Base-by-base conservation (phyloP, 768 basidiomycete species). In the Auriscalpium orientale region DNA sequence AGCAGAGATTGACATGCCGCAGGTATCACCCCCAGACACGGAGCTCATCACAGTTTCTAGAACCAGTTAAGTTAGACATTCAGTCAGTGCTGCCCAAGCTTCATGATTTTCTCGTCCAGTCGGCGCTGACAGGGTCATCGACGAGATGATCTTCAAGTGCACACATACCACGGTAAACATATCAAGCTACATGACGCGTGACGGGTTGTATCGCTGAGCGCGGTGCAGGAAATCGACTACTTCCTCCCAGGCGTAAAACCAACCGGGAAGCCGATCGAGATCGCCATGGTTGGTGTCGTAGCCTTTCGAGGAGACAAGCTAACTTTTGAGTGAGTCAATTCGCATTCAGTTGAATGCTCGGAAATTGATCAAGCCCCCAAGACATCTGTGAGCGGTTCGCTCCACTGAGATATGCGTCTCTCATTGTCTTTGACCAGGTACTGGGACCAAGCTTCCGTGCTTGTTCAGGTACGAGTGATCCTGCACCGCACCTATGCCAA, bases 291-390 rank as follows among this genome's bases (percentile, higher is more conserved):
- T 12, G 75, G 74, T 18, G 65, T 79, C 18, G 68, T 78, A 22
- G 75, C 74, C 11, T 73, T 79, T 48, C 67, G 76, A 47, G 77
- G 78, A n/a, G 76, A 79, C 59, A 77, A 76, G 53, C 61, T 79
- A 36, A 74, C 73, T 44, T 76, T 78, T 60, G 78, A 79, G 72
- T 77, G 64, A 57, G 75, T 67, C 6, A 8, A 5, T 7, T 33
- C 50, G 13, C 12, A 48, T 47, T 13, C 33, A 3, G 34, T 15
- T 20, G 16, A 10, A 4, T 28, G 28, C 28, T 28, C 28, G 28
- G 7, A 28, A 28, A 3, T 28, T 28, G 28, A 28, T 28, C 20
- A 55, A 21, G 18, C 46, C 60, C 34, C 36, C n/a, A 37, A 70
- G 68, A 55, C 68, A 70, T 50, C 58, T 71, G 67, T 71, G 35